phyloP scores from a whole-genome alignment of 2,329 filamentous ascomycete genomes.

The Colletotrichum noveboracense region DNA sequence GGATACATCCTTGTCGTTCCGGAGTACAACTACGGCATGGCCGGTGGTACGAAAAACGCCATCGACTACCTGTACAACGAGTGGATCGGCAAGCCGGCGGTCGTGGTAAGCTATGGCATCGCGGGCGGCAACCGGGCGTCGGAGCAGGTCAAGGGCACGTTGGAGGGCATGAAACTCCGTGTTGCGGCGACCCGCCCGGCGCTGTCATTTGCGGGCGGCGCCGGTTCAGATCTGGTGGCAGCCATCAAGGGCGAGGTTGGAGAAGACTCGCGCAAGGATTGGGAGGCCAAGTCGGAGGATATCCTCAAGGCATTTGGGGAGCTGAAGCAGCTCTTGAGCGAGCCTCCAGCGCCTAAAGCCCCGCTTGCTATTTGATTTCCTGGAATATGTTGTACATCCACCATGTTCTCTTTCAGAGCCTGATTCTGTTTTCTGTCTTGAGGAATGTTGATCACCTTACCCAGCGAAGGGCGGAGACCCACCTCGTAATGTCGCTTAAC shows the following conservation, averaged over 20 bases:
- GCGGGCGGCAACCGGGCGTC: constrained; percentile 40
- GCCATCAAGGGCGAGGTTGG: constrained; percentile 28
- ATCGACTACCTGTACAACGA: constrained; percentile 66
- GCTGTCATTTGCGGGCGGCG: constrained; percentile 30
- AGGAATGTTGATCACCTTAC: not conserved
- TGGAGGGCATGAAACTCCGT: constrained; percentile 33
- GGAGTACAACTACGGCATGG: constrained; percentile 62
- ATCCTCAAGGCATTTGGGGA: constrained; percentile 29
- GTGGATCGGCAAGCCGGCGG: constrained; percentile 59
- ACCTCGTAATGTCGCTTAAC: constrained; percentile 8
- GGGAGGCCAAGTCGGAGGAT: constrained; percentile 23
- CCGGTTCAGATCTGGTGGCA: constrained; percentile 22
- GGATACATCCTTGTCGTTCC: constrained; percentile 49
- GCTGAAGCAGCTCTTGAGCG: constrained; percentile 28
- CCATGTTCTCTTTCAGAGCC: not conserved
- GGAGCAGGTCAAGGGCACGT: constrained; percentile 25
- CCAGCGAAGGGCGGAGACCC: not conserved
- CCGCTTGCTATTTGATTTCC: not conserved
- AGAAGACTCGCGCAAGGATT: constrained; percentile 25
- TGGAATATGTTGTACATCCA: not conserved
- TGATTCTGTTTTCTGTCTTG: not conserved
- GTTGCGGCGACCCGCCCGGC: constrained; percentile 34
- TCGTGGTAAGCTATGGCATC: constrained; percentile 60
- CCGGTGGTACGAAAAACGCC: constrained; percentile 64
- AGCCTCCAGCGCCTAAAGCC: not conserved